Evolutionary conservation across 768 basidiomycete species (phyloP).

Genomic region (Neoboletus subvelutipes): DNA sequence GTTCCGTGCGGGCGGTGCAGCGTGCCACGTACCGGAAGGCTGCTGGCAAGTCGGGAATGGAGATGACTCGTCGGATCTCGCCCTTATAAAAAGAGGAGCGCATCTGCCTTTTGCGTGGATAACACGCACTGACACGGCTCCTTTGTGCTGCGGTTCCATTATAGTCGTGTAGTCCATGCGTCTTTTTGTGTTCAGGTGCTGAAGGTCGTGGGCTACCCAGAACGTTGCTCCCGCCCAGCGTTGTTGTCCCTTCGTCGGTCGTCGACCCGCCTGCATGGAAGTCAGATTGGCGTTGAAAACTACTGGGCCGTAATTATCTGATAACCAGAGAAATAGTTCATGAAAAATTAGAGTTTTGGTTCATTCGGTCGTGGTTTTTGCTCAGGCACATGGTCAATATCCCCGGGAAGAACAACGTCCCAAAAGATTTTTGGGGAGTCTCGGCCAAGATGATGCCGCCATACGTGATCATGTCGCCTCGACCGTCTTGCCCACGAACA

Average conservation of each 20-base stretch:
- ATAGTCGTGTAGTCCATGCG: slow-evolving; percentile 58
- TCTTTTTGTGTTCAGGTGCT: background rate
- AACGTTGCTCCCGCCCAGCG: slow-evolving; percentile 6
- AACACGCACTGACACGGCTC: slow-evolving; percentile 72
- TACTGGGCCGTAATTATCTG: background rate
- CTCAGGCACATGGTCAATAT: background rate
- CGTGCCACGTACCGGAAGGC: slow-evolving; percentile 44
- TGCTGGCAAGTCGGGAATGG: slow-evolving; percentile 77
- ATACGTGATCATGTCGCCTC: slow-evolving; percentile 10
- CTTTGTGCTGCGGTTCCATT: slow-evolving; percentile 65
- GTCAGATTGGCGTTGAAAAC: background rate
- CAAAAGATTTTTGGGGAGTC: background rate
- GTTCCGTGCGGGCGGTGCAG: slow-evolving; percentile 21
- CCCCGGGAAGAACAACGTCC: slow-evolving; percentile 3
- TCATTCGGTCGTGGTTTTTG: background rate
- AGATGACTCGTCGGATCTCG: slow-evolving; percentile 76
- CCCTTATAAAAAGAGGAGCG: slow-evolving; percentile 69
- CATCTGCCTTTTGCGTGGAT: slow-evolving; percentile 62
- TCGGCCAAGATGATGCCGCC: background rate
- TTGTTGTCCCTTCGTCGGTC: background rate
- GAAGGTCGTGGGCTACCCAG: slow-evolving; percentile 8
- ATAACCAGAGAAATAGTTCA: background rate
- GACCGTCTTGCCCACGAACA: background rate
- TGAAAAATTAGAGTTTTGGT: background rate
- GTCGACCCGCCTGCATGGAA: background rate